Evolutionary conservation across 495 filamentous ascomycete genomes (phyloP), one percentile per base, ranked within the genome.

Genomic region (Penicillium tannophilum): DNA sequence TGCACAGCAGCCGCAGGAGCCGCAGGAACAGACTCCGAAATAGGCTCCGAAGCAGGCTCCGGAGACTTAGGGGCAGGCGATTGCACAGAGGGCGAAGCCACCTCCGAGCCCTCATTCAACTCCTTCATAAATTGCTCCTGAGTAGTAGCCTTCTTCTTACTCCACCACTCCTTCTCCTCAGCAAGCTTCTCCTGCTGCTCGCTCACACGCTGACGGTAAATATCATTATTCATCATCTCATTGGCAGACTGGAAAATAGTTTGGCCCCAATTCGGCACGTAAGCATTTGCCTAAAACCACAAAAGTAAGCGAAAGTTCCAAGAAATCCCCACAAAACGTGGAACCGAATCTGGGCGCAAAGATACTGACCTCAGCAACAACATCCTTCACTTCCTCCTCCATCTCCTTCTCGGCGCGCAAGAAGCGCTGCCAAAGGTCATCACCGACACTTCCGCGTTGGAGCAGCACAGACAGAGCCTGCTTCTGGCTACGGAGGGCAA

Each of bases 401-500:
- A 96, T 95, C 79, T 98, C 94, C 80, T 93, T 93, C 82, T 98
- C 94, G 26, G 93, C 94, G 42, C 90, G 79, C 65, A 84, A 68
- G 71, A 97, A 96, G 41, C 94, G 81, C 77, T 97, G 94, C 90
- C 92, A 97, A 43, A 98, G 72, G 72, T 98, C 94, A 75, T 98
- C 95, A 8, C 95, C 93, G 1, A 98, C 92, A 71, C 90, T 93
- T 1, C 95, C 95, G 45, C 90, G 80, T 75, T 96, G 91, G 50
- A 98, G 73, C 43, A 98, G 77, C 52, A 85, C 85, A 60, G 88
- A 86, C 67, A 96, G 81, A 8, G 94, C 90, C 53, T 88, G 88
- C 76, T 98, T 98, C 60, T 91, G 87, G 47, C 80, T 86, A 58
- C 92, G 83, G 58, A 98, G 83, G 59, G 90, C 83, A 70, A 98